These are phyloP conservation scores for Pleurotus djamor DNA, from an alignment of 768 basidiomycete species.

Conservation along the genomic window DNA sequence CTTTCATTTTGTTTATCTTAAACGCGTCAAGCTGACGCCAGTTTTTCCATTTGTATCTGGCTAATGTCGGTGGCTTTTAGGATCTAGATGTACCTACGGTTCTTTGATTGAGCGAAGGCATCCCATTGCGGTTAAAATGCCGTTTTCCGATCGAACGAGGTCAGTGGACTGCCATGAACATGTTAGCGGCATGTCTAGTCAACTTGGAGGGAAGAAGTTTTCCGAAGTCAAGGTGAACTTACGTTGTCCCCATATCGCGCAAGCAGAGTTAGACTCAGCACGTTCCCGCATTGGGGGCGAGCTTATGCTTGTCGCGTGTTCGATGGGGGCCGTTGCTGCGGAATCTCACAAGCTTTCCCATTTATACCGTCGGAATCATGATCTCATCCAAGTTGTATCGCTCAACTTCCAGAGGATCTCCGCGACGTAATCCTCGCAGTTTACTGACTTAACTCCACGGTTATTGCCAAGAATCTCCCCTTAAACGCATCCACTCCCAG, in stretches of 20 bases:
- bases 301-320: background rate
- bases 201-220: background rate
- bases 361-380: background rate
- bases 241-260: background rate
- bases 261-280: background rate
- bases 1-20: background rate
- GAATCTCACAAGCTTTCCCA: background rate
- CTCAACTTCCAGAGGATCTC: background rate
- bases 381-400: background rate
- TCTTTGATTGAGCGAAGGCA: background rate
- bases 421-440: background rate
- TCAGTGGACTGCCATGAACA: background rate
- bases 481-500: background rate
- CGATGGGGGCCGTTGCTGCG: background rate
- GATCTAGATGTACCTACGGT: background rate
- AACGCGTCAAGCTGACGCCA: background rate
- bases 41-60: background rate
- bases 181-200: background rate
- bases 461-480: background rate
- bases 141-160: background rate
- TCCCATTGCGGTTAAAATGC: background rate
- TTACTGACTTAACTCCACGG: slow-evolving; percentile 3
- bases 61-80: background rate
- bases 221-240: background rate
- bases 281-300: background rate